phyloP scores from a whole-genome alignment of 1,139 yeast species.

The Pichia terricola region DNA sequence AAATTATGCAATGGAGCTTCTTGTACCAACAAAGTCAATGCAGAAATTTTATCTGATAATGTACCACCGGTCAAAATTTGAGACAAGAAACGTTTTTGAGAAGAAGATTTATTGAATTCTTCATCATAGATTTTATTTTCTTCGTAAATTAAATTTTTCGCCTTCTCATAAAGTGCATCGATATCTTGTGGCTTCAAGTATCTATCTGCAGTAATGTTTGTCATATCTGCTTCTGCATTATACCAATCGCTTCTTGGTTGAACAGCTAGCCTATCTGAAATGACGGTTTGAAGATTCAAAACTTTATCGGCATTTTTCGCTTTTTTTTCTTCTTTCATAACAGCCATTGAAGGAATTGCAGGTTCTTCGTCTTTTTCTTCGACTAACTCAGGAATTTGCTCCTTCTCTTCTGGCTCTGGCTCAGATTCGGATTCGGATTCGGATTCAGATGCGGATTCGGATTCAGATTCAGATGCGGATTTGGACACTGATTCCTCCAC shows the following conservation, averaged over 20 bases:
- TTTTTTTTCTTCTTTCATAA: conserved; percentile 13
- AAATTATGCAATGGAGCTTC: conserved; percentile 91
- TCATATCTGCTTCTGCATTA: conserved; percentile 35
- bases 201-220: conserved; percentile 26
- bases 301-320: conserved; percentile 32
- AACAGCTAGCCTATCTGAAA: conserved; percentile 46
- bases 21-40: conserved; percentile 81
- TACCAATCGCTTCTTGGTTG: conserved; percentile 75
- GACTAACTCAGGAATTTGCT: conserved; percentile 21
- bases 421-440: conserved; percentile 23
- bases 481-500: conserved; percentile 21
- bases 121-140: conserved; percentile 68
- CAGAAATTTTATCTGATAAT: conserved; percentile 88
- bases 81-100: conserved; percentile 82
- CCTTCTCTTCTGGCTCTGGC: conserved; percentile 19
- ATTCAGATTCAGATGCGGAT: conserved; percentile 17
- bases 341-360: conserved; percentile 5
- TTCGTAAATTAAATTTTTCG: conserved; percentile 51
- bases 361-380: conserved; percentile 21
- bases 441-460: conserved; percentile 25
- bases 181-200: conserved; percentile 38
- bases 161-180: conserved; percentile 55
- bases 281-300: conserved; percentile 44
- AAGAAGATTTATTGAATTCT: conserved; percentile 71
- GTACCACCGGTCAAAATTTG: conserved; percentile 92